A percentile compares a stretch with the other conserved stretches of the same genome.
phyloP scores from a whole-genome alignment of 2,329 filamentous ascomycete genomes.

The Colletotrichum orchidophilum region DNA sequence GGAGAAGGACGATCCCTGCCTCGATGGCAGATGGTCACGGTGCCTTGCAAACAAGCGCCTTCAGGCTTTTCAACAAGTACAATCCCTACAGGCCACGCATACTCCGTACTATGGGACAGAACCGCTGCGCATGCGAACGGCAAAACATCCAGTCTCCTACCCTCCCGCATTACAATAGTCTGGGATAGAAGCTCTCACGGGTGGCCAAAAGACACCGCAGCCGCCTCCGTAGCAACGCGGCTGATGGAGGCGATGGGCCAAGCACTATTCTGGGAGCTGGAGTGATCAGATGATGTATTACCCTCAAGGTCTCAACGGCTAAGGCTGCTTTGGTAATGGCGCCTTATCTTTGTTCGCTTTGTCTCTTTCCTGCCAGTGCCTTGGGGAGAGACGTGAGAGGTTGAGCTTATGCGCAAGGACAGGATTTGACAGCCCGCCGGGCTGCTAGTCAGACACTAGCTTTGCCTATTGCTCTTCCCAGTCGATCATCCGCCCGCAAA shows the following conservation, averaged over 20 bases:
- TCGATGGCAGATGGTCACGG: neutral
- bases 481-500: conserved; percentile 18
- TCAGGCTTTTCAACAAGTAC: conserved; percentile 19
- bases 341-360: conserved; percentile 8
- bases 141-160: neutral
- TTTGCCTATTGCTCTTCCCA: neutral
- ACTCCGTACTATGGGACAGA: conserved; percentile 1
- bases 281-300: conserved; percentile 20
- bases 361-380: neutral
- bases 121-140: neutral
- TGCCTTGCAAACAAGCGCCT: conserved; percentile 19
- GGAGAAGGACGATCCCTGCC: conserved; percentile 13
- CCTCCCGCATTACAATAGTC: neutral
- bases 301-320: conserved; percentile 2
- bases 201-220: neutral
- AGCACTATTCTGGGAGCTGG: conserved; percentile 7
- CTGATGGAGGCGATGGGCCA: neutral
- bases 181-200: conserved; percentile 15
- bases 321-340: neutral
- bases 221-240: neutral
- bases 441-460: neutral
- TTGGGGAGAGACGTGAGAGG: neutral
- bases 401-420: conserved; percentile 1
- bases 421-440: neutral
- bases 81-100: conserved; percentile 30